phyloP scores from a whole-genome alignment of 331 rosid genomes.

The Malus hybrid region DNA sequence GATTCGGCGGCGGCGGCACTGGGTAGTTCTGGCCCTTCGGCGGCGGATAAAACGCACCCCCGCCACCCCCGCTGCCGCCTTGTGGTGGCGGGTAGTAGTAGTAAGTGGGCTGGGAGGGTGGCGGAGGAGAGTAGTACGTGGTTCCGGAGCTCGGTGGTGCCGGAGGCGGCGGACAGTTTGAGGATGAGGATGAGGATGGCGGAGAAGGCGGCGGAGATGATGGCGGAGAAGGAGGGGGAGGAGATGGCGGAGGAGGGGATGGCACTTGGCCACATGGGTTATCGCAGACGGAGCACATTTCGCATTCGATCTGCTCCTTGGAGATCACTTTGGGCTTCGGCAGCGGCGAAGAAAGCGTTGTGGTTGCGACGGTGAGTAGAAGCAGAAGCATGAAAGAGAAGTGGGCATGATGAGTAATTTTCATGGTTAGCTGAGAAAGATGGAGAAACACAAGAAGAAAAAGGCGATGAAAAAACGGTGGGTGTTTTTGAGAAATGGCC shows the following conservation, averaged over 20 bases:
- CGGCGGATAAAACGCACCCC: slow-evolving; percentile 44
- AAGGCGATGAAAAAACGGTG: neutral
- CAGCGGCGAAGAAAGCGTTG: neutral
- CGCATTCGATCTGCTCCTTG: slow-evolving; percentile 76
- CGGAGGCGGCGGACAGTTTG: slow-evolving; percentile 69
- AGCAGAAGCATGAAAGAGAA: neutral
- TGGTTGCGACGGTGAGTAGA: neutral
- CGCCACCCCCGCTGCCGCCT: slow-evolving; percentile 22
- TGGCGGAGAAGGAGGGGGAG: slow-evolving; percentile 20
- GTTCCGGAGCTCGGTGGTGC: slow-evolving; percentile 39
- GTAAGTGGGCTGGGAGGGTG: slow-evolving; percentile 43
- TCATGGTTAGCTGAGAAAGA: slow-evolving; percentile 16
- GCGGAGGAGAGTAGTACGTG: slow-evolving; percentile 64
- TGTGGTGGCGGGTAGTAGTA: slow-evolving; percentile 31
- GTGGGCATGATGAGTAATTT: neutral
- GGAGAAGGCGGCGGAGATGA: slow-evolving; percentile 30
- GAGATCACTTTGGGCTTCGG: slow-evolving; percentile 19
- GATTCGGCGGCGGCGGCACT: slow-evolving; percentile 88
- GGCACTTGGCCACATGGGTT: slow-evolving; percentile 58
- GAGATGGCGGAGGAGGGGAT: slow-evolving; percentile 48
- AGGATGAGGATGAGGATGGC: slow-evolving; percentile 26
- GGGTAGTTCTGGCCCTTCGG: slow-evolving; percentile 51
- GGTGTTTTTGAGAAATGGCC: neutral
- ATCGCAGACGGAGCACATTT: slow-evolving; percentile 81
- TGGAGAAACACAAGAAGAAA: neutral